A percentile compares a stretch with the other conserved stretches of the same genome.
Evolutionary conservation across 495 filamentous ascomycete genomes (phyloP).

Genomic region (Amphirosellinia nigrospora): DNA sequence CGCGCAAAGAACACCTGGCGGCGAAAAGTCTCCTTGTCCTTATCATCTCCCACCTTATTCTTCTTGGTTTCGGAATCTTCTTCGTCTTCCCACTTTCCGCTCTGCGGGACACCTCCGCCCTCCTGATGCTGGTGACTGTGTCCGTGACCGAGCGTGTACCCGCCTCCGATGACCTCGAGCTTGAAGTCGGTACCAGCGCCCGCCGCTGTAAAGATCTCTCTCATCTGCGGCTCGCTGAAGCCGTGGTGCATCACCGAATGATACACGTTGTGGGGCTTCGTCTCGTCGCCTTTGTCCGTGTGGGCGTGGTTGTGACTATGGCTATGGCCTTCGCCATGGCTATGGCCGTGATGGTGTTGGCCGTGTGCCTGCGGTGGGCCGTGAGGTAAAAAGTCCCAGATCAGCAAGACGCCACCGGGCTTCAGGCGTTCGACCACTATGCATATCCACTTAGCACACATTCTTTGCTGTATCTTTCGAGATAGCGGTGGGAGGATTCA

Average conservation of each 20-base stretch:
- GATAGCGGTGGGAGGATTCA: not conserved
- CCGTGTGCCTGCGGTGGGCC: conserved; percentile 31
- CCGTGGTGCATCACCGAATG: conserved; percentile 63
- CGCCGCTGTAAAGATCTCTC: conserved; percentile 57
- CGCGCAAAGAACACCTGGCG: conserved; percentile 42
- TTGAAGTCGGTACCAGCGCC: conserved; percentile 55
- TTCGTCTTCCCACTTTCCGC: not conserved
- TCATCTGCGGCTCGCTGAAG: conserved; percentile 59
- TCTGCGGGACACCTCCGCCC: not conserved
- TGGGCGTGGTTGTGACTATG: conserved; percentile 30
- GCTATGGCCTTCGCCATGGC: conserved; percentile 33
- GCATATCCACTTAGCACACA: conserved; percentile 1
- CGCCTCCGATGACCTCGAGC: conserved; percentile 43
- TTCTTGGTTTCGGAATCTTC: not conserved
- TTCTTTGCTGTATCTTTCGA: not conserved
- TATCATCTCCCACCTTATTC: conserved; percentile 16
- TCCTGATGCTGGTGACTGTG: conserved; percentile 1
- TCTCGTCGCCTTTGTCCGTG: not conserved
- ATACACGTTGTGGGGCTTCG: conserved; percentile 37
- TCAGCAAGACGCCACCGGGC: conserved; percentile 66
- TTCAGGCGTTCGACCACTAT: conserved; percentile 63
- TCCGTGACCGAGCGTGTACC: conserved; percentile 31
- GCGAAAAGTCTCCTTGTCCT: conserved; percentile 18
- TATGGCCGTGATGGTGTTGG: conserved; percentile 35
- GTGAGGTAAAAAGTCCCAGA: conserved; percentile 67